Percentiles rank a stretch among this genome's conserved stretches.
Conservation (phyloP, 108 stramenopile genomes). For the Nitzschia sp. region DNA sequence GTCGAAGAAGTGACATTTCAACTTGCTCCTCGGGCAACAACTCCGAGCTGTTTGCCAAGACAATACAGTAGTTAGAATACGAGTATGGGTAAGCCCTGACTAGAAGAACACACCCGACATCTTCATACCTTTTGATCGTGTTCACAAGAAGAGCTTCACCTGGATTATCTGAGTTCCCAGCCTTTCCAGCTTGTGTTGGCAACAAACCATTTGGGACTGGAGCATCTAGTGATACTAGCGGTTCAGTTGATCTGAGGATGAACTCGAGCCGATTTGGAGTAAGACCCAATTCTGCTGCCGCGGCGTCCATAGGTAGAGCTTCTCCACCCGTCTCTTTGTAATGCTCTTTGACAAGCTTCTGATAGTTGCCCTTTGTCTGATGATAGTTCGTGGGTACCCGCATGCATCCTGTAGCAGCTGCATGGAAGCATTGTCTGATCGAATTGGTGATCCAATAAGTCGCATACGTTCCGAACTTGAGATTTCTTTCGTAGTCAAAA, state of each 20-base stretch:
- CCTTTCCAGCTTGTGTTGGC: slow-evolving; percentile 45
- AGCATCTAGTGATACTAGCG: slow-evolving; percentile 59
- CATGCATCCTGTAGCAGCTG: slow-evolving; percentile 58
- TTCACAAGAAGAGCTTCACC: neutral
- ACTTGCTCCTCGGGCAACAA: slow-evolving; percentile 67
- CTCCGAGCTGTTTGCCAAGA: slow-evolving; percentile 44
- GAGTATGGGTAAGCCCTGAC: no score
- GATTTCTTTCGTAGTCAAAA: slow-evolving; percentile 65
- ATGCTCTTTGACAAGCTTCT: slow-evolving; percentile 50
- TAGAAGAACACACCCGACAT: no score
- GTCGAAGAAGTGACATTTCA: slow-evolving; percentile 73
- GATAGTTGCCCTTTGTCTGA: slow-evolving; percentile 54
- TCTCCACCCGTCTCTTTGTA: slow-evolving; percentile 19
- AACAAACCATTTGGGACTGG: slow-evolving; percentile 13
- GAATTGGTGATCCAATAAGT: slow-evolving; percentile 83
- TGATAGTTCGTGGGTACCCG: slow-evolving; percentile 60
- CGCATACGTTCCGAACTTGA: slow-evolving; percentile 83
- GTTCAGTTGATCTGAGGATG: slow-evolving; percentile 59
- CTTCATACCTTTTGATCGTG: no score
- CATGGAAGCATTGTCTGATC: slow-evolving; percentile 62
- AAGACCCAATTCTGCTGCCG: slow-evolving; percentile 56
- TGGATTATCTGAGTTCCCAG: slow-evolving; percentile 53
- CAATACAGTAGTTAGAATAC: no score
- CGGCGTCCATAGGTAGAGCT: slow-evolving; percentile 38
- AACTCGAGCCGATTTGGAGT: slow-evolving; percentile 44